These are phyloP conservation scores for Mariannaea sp. DNA, from an alignment of 2,329 filamentous ascomycete genomes.

Conservation along the genomic window DNA sequence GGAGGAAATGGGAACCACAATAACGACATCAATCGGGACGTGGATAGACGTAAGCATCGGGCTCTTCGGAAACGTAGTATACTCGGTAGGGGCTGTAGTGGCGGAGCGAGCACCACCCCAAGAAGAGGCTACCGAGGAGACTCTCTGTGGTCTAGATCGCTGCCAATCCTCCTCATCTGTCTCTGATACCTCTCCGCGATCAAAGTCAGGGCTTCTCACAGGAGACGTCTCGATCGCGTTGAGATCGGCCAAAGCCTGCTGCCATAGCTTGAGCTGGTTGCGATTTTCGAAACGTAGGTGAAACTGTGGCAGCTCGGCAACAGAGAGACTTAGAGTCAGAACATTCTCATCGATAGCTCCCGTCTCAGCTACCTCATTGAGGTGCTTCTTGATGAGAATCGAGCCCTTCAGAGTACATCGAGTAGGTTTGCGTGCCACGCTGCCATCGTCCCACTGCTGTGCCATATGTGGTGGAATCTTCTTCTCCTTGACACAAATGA, in stretches of 20 bases:
- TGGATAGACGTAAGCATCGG: conserved; percentile 64
- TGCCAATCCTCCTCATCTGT: conserved; percentile 87
- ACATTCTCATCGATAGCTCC: conserved; percentile 76
- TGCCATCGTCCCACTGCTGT: conserved; percentile 69
- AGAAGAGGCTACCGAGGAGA: conserved; percentile 80
- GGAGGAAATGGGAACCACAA: conserved; percentile 95
- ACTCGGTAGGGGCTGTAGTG: conserved; percentile 89
- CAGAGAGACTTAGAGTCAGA: conserved; percentile 87
- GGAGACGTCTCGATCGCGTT: conserved; percentile 71
- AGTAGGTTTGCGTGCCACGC: conserved; percentile 64
- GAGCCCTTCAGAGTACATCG: conserved; percentile 94
- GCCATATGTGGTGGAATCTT: conserved; percentile 59
- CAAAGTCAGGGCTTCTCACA: conserved; percentile 74
- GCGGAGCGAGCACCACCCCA: conserved; percentile 83
- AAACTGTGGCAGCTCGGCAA: conserved; percentile 90
- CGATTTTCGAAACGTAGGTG: conserved; percentile 87
- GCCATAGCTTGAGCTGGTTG: conserved; percentile 87
- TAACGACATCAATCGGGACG: conserved; percentile 91
- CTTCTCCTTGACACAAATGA: conserved; percentile 99
- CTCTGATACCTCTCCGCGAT: conserved; percentile 76
- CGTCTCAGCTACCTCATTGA: conserved; percentile 83
- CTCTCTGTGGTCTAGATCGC: conserved; percentile 66
- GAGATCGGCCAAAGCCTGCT: conserved; percentile 82
- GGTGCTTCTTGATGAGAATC: conserved; percentile 96
- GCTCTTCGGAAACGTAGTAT: conserved; percentile 70